Base-by-base conservation (phyloP, 106 monocot genomes). In the Triglochin maritima region DNA sequence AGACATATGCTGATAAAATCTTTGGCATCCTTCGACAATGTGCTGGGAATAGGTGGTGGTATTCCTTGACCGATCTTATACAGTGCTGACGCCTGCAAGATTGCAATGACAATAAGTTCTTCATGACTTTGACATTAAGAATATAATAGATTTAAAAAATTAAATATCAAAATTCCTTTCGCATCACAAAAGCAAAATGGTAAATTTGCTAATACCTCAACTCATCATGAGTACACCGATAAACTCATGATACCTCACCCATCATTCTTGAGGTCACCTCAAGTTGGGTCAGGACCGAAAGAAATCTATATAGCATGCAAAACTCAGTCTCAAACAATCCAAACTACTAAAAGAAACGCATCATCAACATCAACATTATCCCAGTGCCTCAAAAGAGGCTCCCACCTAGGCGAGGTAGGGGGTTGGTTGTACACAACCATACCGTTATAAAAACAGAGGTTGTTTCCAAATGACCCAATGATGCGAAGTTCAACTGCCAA, bases 1-100 rank as follows among this genome's bases (percentile, higher is more conserved):
- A 86, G 69, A 66, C 93, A 94, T 67, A 80, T 64, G n/a, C 48
- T 52, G 49, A 94, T 89, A 71, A 94, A 94, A 66, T 94, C 84
- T 12, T 69, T 75, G 13, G 86, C 93, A 69, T 94, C 86, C 57
- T n/a, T 75, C 3, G 93, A 89, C 59, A 94, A 52, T 9, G 66
- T 43, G 41, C 45, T 47, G 1, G 93, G 93, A 7, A 94, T 87
- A 13, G 68, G 66, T 65, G 93, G 93, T 54, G 64, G 74, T 17
- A 84, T 78, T 12, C 93, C 93, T 4, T 56, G 55, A 42, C 89
- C 93, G 55, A 94, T 84, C 59, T 56, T 75, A 59, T 72, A 89
- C 9, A 94, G 68, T 47, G 86, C 93, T 49, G 77, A 72, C 65
- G 60, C 56, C 86, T 86, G 82, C 56, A 60, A 66, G 60, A 55